Evolutionary conservation across 2,329 filamentous ascomycete species (phyloP).

Genomic region (Tolypocladium endophyticum): DNA sequence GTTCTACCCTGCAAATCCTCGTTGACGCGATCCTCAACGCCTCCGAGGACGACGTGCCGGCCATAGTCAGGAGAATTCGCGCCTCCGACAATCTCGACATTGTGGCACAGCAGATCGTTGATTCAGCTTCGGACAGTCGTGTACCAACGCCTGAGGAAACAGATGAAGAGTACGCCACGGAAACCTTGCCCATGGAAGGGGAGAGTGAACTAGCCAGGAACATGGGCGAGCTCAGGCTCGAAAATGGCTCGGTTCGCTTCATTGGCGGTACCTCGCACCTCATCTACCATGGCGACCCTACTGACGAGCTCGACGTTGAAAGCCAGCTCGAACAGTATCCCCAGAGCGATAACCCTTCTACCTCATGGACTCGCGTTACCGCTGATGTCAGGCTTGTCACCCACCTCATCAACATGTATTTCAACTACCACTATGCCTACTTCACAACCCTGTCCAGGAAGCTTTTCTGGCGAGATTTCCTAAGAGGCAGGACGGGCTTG

Average conservation of each 20-base stretch:
- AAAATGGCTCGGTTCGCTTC: slow-evolving; percentile 80
- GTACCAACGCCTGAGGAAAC: slow-evolving; percentile 22
- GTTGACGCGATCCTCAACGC: slow-evolving; percentile 89
- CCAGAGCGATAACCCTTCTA: slow-evolving; percentile 57
- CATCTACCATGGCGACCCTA: slow-evolving; percentile 59
- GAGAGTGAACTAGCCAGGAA: slow-evolving; percentile 82
- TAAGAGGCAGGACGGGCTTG: slow-evolving; percentile 52
- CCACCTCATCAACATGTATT: slow-evolving; percentile 95
- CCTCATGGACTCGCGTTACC: slow-evolving; percentile 82
- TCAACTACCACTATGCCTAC: slow-evolving; percentile 94
- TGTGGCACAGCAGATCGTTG: slow-evolving; percentile 43
- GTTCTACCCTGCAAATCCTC: slow-evolving; percentile 81
- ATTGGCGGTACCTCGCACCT: slow-evolving; percentile 92
- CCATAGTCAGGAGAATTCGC: slow-evolving; percentile 75
- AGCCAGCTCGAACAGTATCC: slow-evolving; percentile 34
- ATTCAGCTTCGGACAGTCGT: slow-evolving; percentile 21
- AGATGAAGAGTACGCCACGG: slow-evolving; percentile 27
- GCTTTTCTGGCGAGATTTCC: slow-evolving; percentile 79
- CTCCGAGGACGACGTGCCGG: slow-evolving; percentile 73
- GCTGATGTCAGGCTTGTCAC: slow-evolving; percentile 67
- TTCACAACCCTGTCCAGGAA: slow-evolving; percentile 84
- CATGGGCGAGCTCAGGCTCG: slow-evolving; percentile 83
- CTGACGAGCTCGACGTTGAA: slow-evolving; percentile 25
- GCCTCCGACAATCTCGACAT: slow-evolving; percentile 62
- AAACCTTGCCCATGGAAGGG: slow-evolving; percentile 32